A percentile compares a stretch with the other conserved stretches of the same genome.
Conservation (phyloP, 768 basidiomycete species). For the Leccinum obscurum region DNA sequence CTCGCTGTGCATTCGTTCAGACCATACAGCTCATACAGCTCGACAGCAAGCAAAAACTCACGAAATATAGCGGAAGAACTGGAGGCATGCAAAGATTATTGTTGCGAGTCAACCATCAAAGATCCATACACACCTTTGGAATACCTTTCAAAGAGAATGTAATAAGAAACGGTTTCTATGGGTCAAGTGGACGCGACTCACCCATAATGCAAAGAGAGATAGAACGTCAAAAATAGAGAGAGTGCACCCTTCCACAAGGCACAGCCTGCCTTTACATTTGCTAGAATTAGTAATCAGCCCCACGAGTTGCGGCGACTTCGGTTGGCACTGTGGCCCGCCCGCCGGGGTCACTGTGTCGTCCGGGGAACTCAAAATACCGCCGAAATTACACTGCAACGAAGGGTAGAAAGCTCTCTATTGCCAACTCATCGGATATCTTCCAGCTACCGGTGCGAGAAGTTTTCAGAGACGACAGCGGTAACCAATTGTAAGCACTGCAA, state of each 20-base stretch:
- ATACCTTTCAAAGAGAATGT: constrained; percentile 42
- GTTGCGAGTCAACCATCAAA: background rate
- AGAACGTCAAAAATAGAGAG: constrained; percentile 8
- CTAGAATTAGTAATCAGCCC: constrained; percentile 3
- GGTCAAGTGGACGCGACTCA: constrained; percentile 1
- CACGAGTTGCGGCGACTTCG: no score
- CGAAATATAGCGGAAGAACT: constrained; percentile 99
- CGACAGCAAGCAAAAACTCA: constrained; percentile 37
- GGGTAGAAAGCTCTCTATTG: no score
- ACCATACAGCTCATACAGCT: background rate
- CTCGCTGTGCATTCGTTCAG: constrained; percentile 55
- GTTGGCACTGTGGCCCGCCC: no score
- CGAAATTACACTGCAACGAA: background rate
- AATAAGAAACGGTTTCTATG: constrained; percentile 1
- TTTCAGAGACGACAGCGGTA: no score
- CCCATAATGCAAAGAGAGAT: constrained; percentile 22
- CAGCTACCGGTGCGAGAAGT: no score
- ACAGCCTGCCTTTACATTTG: constrained; percentile 17
- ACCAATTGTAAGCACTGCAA: no score
- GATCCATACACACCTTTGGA: constrained; percentile 53
- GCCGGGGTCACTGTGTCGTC: no score
- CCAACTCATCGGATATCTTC: no score
- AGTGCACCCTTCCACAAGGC: background rate
- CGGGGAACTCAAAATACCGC: no score
- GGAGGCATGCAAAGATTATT: constrained; percentile 13